Conservation (phyloP, 768 basidiomycete genomes). For the Lactifluus pinguis region DNA sequence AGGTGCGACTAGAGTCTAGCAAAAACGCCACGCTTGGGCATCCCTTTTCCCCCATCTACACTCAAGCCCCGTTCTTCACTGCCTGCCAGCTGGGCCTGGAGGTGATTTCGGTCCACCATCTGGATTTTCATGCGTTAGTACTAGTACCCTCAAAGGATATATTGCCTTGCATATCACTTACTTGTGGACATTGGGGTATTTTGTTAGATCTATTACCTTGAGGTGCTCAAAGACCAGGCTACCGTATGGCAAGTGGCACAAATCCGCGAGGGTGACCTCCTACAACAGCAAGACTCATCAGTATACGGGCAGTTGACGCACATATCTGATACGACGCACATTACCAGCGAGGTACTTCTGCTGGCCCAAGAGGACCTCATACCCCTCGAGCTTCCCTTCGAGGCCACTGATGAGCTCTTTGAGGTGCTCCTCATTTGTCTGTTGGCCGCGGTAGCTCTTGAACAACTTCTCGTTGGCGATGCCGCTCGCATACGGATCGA, state of each 20-base stretch:
- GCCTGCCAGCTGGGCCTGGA: slow-evolving; percentile 7
- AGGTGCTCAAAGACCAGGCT: not conserved
- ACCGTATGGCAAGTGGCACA: slow-evolving; percentile 5
- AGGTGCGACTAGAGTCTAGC: too few relatives aligned
- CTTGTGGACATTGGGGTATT: slow-evolving; percentile 7
- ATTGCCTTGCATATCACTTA: not conserved
- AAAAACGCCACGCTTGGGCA: too few relatives aligned
- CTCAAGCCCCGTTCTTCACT: slow-evolving; percentile 1
- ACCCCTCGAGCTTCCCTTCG: not conserved
- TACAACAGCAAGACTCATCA: not conserved
- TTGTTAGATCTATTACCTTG: not conserved
- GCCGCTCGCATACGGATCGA: not conserved
- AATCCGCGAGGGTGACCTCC: slow-evolving; percentile 10
- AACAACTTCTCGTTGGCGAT: not conserved
- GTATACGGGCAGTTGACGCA: not conserved
- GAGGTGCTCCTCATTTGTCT: not conserved
- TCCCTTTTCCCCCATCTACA: not conserved
- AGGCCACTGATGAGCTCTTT: not conserved
- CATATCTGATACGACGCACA: not conserved
- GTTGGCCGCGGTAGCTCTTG: not conserved
- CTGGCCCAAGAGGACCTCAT: slow-evolving; percentile 3
- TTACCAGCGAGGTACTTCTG: slow-evolving; percentile 16
- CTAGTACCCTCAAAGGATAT: too few relatives aligned
- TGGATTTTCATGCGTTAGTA: not conserved
- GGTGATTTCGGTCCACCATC: slow-evolving; percentile 12